These are phyloP conservation scores for Logfia minima DNA, from an alignment of 129 eudicot genomes.

Conservation along the genomic window DNA sequence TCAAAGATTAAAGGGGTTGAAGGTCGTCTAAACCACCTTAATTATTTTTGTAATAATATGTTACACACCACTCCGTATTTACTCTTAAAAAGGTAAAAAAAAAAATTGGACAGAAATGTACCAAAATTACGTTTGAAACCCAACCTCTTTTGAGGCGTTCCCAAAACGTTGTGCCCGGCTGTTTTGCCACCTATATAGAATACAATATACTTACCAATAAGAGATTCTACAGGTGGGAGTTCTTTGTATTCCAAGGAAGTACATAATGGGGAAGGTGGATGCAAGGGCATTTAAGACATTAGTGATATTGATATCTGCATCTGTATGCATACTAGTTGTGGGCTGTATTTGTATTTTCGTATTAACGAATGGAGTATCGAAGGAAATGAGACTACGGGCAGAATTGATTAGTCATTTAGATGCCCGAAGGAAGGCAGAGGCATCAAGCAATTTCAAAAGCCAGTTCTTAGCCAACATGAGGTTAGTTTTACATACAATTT, in stretches of 20 bases:
- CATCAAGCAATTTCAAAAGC: conserved; percentile 96
- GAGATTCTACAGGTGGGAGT: conserved; percentile 73
- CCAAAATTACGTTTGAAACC: too few relatives aligned
- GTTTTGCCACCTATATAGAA: neutral
- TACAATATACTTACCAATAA: neutral
- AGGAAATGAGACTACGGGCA: conserved; percentile 94
- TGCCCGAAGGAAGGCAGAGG: conserved; percentile 95
- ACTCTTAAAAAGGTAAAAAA: too few relatives aligned
- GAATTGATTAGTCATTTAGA: conserved; percentile 83
- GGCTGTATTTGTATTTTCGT: conserved; percentile 87
- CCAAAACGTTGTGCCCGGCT: neutral
- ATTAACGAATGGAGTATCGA: conserved; percentile 91
- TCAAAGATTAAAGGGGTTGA: neutral
- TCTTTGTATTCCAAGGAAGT: conserved; percentile 82
- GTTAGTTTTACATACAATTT: conserved; percentile 38
- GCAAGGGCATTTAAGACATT: conserved; percentile 76
- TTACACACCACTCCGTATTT: neutral
- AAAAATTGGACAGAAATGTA: neutral
- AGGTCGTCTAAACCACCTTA: neutral
- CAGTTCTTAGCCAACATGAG: conserved; percentile 99
- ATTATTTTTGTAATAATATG: neutral
- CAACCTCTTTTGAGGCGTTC: neutral
- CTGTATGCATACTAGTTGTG: conserved; percentile 74
- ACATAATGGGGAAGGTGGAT: conserved; percentile 95
- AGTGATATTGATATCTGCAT: conserved; percentile 75